phyloP scores from a whole-genome alignment of 345 rosid species.

The Hibiscus trionum region DNA sequence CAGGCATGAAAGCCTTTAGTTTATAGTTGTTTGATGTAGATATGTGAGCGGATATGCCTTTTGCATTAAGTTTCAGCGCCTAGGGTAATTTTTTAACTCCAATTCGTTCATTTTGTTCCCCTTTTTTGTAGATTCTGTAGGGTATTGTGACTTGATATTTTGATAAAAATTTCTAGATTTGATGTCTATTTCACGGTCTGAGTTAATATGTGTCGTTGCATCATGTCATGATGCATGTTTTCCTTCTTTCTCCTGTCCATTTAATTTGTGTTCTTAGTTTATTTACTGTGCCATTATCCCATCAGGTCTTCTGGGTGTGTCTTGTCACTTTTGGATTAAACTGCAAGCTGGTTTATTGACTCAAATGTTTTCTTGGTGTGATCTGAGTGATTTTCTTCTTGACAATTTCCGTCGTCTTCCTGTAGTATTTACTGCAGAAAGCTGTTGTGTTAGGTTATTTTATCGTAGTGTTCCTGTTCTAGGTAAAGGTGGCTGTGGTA shows the following conservation, averaged over 20 bases:
- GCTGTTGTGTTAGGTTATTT: background rate
- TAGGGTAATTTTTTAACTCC: background rate
- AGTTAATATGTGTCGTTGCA: background rate
- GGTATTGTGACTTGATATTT: background rate
- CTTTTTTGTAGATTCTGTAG: background rate
- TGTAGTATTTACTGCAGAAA: background rate
- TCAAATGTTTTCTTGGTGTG: background rate
- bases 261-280: background rate
- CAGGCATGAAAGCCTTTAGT: background rate
- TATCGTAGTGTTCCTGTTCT: background rate
- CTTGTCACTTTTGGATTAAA: background rate
- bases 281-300: background rate
- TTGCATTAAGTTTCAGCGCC: background rate
- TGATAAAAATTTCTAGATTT: background rate
- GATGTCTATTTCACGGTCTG: no score
- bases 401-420: background rate
- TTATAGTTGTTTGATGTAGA: background rate
- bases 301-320: background rate
- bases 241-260: background rate
- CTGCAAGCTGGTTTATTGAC: background rate
- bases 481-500: background rate
- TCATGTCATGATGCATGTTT: background rate
- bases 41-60: background rate
- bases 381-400: background rate
- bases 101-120: background rate